A percentile compares a stretch with the other conserved stretches of the same genome.
Conservation (phyloP, 805 yeast species). For the Kodamaea lidongshanica region DNA sequence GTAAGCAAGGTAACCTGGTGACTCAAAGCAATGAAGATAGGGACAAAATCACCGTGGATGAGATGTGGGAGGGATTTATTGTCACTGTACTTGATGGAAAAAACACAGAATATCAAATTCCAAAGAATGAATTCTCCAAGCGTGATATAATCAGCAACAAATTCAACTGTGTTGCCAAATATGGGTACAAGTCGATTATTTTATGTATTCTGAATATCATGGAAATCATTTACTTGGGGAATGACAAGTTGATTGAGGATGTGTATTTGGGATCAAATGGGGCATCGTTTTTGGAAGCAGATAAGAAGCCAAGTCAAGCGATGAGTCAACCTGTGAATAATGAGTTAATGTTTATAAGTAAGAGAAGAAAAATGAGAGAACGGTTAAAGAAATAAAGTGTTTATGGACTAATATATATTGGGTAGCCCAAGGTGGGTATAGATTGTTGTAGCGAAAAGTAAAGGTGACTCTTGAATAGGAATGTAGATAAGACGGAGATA, state of each 20-base stretch:
- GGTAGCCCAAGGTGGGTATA: too few relatives aligned
- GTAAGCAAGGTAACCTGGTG: slow-evolving; percentile 8
- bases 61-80: slow-evolving; percentile 75
- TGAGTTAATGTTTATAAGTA: slow-evolving; percentile 48
- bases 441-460: too few relatives aligned
- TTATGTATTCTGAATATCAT: slow-evolving; percentile 69
- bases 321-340: slow-evolving; percentile 24
- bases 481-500: too few relatives aligned
- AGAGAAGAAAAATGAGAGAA: slow-evolving; percentile 32
- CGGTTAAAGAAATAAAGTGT: slow-evolving; percentile 5
- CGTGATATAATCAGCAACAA: slow-evolving; percentile 44
- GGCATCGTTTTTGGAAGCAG: slow-evolving; percentile 17
- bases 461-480: too few relatives aligned
- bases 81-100: slow-evolving; percentile 59
- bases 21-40: too few relatives aligned
- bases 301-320: slow-evolving; percentile 6
- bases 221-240: slow-evolving; percentile 70
- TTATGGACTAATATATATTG: slow-evolving; percentile 3
- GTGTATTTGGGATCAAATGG: slow-evolving; percentile 40
- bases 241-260: slow-evolving; percentile 61
- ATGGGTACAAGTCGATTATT: slow-evolving; percentile 73
- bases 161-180: slow-evolving; percentile 58
- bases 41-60: slow-evolving; percentile 8
- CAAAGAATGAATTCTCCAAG: slow-evolving; percentile 25
- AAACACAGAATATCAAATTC: slow-evolving; percentile 52